phyloP scores from a whole-genome alignment of 257 asterid genomes.

The Solanum sejunctum region DNA sequence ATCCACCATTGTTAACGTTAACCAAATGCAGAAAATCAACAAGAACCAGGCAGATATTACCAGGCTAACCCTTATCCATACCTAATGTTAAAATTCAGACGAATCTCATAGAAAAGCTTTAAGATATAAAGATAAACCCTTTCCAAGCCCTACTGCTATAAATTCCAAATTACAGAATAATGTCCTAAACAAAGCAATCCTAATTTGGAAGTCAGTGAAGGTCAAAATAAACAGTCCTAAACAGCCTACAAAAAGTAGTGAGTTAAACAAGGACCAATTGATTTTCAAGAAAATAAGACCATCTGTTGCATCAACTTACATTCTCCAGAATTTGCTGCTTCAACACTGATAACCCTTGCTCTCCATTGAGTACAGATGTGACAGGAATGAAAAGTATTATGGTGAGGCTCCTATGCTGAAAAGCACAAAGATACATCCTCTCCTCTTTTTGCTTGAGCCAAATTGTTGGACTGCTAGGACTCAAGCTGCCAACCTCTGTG shows the following conservation, averaged over 20 bases:
- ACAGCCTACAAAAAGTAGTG: neutral
- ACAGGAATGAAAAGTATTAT: slow-evolving; percentile 66
- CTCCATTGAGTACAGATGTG: slow-evolving; percentile 57
- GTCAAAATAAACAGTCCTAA: neutral
- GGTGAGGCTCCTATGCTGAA: slow-evolving; percentile 79
- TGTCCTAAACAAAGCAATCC: neutral
- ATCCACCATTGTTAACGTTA: neutral
- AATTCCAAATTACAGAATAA: neutral
- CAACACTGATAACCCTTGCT: slow-evolving; percentile 62
- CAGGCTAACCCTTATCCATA: neutral
- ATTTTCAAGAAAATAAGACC: neutral
- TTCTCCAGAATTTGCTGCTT: slow-evolving; percentile 76
- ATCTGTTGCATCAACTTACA: slow-evolving; percentile 25
- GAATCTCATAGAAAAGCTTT: neutral
- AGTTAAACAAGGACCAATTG: neutral
- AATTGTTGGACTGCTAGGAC: slow-evolving; percentile 50
- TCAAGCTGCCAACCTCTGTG: slow-evolving; percentile 40
- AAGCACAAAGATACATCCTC: slow-evolving; percentile 70
- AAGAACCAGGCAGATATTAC: neutral
- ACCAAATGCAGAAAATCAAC: neutral
- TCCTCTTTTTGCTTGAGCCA: slow-evolving; percentile 71
- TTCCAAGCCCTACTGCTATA: neutral
- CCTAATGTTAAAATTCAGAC: neutral
- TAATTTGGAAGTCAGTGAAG: neutral
- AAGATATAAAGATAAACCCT: neutral